Evolutionary conservation across 2,329 filamentous ascomycete genomes (phyloP), one percentile per base, ranked within the genome.

Genomic region (Claviceps pazoutovae): DNA sequence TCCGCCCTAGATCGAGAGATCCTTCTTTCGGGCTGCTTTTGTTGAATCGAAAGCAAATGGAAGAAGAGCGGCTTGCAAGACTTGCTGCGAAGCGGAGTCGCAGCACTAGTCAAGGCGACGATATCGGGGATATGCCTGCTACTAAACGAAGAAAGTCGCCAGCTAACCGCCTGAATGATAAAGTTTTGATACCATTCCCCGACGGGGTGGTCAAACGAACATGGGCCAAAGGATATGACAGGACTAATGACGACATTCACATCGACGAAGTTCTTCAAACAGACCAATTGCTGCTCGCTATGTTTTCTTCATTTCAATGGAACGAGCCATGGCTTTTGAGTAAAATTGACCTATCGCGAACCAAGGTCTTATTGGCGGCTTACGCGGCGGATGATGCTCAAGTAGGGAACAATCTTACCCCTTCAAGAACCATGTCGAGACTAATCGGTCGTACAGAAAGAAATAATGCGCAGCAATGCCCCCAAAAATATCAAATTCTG

Each of bases 241-340:
- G 86, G 38, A 71, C 65, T 0, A 72, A 71, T 4, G 77, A 89
- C 55, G 88, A 95, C 56, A 88, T 97, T 62, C 93, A 82, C 54
- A 82, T 97, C 42, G 88, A 95, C 60, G 89, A 96, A 64, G 78
- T 96, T 0, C 67, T 96, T 1, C 85, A 95, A 63, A 83, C 80
- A 55, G 68, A 79, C 1, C 75, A 82, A 13, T 72, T 97, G 8
- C 72, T 86, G 49, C 78, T 88, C 41, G 90, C 88, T 1, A 78
- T 97, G 0, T 69, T 97, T 5, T 95, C 89, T 58, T 87, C 91
- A 0, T 97, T 86, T 59, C 81, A 91, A 62, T 93, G 87, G 82
- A 84, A 97, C 56, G 78, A 84, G 14, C 76, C 84, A 30, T 96
- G 88, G 87, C 65, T 93, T 45, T 65, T 91, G 30, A 75, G 72